Percentiles rank a stretch among this genome's conserved stretches.
Conservation (phyloP, 1,284 basidiomycete genomes). For the Amylostereum chailletii region DNA sequence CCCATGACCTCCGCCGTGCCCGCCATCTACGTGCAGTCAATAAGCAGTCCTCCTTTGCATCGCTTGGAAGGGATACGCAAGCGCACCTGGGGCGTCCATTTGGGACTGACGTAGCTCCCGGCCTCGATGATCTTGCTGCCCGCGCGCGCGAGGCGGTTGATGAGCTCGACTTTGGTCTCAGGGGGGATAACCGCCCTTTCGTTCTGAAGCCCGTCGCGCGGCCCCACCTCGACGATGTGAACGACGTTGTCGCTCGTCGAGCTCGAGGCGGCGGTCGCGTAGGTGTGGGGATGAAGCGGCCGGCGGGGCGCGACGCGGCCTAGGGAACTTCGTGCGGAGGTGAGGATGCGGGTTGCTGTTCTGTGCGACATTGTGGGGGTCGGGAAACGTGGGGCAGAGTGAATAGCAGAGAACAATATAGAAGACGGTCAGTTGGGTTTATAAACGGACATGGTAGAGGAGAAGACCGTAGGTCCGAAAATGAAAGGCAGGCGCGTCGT, state of each 20-base stretch:
- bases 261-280: conserved; percentile 1
- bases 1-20: conserved; percentile 70
- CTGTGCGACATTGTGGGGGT: no score
- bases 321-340: no score
- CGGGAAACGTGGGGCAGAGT: no score
- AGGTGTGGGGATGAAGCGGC: background rate
- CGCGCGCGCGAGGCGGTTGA: conserved; percentile 64
- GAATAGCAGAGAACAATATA: no score
- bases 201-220: conserved; percentile 92
- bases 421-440: no score
- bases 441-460: no score
- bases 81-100: conserved; percentile 86
- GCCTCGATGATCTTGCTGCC: conserved; percentile 77
- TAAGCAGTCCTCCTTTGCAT: background rate
- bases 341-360: no score
- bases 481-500: no score
- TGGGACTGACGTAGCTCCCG: conserved; percentile 88
- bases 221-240: conserved; percentile 86
- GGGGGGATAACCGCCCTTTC: conserved; percentile 72
- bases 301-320: background rate
- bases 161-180: conserved; percentile 73
- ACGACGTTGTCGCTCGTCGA: conserved; percentile 30
- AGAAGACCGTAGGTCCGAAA: no score
- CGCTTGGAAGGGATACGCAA: conserved; percentile 7
- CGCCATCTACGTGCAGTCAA: conserved; percentile 61